Percentiles rank a stretch among this genome's conserved stretches.
These are phyloP conservation scores for Inonotus obliquus DNA, from an alignment of 1,284 basidiomycete species.

Conservation along the genomic window DNA sequence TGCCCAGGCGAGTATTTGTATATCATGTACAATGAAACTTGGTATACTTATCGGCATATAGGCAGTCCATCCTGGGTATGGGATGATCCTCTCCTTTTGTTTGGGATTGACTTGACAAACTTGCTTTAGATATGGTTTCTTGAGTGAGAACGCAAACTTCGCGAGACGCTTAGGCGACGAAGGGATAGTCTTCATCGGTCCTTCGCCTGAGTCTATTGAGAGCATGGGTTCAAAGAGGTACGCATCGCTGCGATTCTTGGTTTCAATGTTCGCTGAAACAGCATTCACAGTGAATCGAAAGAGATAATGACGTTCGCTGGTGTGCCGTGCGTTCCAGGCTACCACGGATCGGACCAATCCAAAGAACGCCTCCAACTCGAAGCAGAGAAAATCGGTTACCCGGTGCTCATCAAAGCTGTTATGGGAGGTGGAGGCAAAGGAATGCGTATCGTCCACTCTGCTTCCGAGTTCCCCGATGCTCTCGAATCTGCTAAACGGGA, in stretches of 20 bases:
- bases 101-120: not conserved
- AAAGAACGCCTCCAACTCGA: constrained; percentile 56
- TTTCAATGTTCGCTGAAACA: constrained; percentile 2
- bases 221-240: constrained; percentile 91
- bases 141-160: constrained; percentile 91
- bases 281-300: constrained; percentile 63
- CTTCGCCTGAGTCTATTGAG: constrained; percentile 89
- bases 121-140: constrained; percentile 75
- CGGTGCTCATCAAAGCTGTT: constrained; percentile 92
- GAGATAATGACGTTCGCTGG: constrained; percentile 91
- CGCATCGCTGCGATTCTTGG: not conserved
- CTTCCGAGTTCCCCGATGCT: constrained; percentile 69
- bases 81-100: not conserved
- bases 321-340: constrained; percentile 92
- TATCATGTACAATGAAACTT: not conserved
- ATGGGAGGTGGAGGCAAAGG: constrained; percentile 97
- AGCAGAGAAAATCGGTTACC: constrained; percentile 82
- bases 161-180: constrained; percentile 81
- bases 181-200: constrained; percentile 94
- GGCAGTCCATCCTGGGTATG: constrained; percentile 80
- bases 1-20: constrained; percentile 61
- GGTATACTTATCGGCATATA: constrained; percentile 25
- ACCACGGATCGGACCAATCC: constrained; percentile 77
- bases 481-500: constrained; percentile 85
- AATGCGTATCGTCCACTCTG: constrained; percentile 81